These are phyloP conservation scores for Coniferiporia sulphurascens DNA, from an alignment of 1,284 basidiomycete genomes.

Conservation along the genomic window DNA sequence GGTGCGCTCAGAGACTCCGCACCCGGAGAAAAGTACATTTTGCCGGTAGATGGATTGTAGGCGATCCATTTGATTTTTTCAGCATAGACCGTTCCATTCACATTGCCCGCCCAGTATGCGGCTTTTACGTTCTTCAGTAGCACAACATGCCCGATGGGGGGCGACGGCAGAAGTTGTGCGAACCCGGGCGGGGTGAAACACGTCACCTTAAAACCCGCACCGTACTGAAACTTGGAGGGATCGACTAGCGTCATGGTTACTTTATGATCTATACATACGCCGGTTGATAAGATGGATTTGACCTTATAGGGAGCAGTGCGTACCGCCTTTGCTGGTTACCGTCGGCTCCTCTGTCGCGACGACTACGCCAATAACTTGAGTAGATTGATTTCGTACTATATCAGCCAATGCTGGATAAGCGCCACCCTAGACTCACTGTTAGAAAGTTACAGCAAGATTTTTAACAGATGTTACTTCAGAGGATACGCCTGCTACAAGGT, in stretches of 20 bases:
- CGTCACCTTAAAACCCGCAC: conserved; percentile 11
- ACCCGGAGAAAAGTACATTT: not conserved
- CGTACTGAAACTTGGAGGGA: conserved; percentile 9
- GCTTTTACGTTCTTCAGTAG: conserved; percentile 10
- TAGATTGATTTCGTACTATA: not conserved
- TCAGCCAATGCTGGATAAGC: conserved; percentile 7
- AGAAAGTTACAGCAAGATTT: not conserved
- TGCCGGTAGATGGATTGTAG: conserved; percentile 10
- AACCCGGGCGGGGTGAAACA: conserved; percentile 10
- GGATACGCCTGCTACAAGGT: conserved; percentile 8
- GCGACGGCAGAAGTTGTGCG: conserved; percentile 5
- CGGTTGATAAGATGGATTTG: not conserved
- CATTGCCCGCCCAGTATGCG: not conserved
- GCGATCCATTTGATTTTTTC: conserved; percentile 16
- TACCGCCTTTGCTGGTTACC: conserved; percentile 6
- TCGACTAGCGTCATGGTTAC: conserved; percentile 9
- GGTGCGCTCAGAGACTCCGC: not conserved
- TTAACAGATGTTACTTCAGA: not conserved
- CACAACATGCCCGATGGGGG: conserved; percentile 7
- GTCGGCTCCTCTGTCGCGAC: not conserved
- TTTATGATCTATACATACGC: conserved; percentile 2
- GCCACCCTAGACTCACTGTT: not conserved
- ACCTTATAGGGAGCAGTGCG: not conserved
- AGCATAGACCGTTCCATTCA: conserved; percentile 13
- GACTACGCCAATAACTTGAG: conserved; percentile 13